phyloP scores from a whole-genome alignment of 1,139 yeast species.

The Debaryomyces sp. region DNA sequence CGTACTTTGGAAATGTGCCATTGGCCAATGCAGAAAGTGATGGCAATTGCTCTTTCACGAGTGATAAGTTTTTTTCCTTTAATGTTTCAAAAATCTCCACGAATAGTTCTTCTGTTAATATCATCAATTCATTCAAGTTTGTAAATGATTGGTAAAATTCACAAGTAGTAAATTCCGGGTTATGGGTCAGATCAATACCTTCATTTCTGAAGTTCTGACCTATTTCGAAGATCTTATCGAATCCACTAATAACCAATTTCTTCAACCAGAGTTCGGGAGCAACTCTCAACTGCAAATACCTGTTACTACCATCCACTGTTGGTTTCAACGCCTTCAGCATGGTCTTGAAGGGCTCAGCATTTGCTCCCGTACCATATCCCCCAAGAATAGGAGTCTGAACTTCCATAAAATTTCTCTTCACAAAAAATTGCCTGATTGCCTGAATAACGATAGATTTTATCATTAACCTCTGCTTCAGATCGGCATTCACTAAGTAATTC shows the following conservation, averaged over 20 bases:
- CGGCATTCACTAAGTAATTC: slow-evolving; percentile 66
- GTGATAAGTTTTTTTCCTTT: slow-evolving; percentile 11
- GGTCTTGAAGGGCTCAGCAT: slow-evolving; percentile 81
- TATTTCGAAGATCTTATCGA: slow-evolving; percentile 83
- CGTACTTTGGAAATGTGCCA: slow-evolving; percentile 42
- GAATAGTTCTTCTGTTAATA: slow-evolving; percentile 63
- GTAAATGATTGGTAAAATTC: slow-evolving; percentile 89
- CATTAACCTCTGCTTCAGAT: slow-evolving; percentile 50
- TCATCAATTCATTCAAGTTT: slow-evolving; percentile 66
- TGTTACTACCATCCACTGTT: slow-evolving; percentile 20
- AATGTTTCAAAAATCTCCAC: slow-evolving; percentile 32
- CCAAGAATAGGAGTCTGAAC: slow-evolving; percentile 87
- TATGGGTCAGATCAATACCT: slow-evolving; percentile 90
- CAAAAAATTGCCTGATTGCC: slow-evolving; percentile 59
- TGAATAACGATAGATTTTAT: slow-evolving; percentile 58
- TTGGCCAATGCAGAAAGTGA: slow-evolving; percentile 18
- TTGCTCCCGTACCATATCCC: slow-evolving; percentile 79
- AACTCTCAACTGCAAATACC: slow-evolving; percentile 66
- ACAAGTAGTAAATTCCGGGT: slow-evolving; percentile 95
- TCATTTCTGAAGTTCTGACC: slow-evolving; percentile 89
- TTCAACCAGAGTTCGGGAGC: slow-evolving; percentile 97
- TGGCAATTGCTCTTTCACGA: slow-evolving; percentile 18
- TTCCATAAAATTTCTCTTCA: slow-evolving; percentile 64
- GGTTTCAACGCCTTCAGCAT: slow-evolving; percentile 48
- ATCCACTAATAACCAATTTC: slow-evolving; percentile 76